Conservation (phyloP, 768 basidiomycete species). For the Lepiota subincarnata region DNA sequence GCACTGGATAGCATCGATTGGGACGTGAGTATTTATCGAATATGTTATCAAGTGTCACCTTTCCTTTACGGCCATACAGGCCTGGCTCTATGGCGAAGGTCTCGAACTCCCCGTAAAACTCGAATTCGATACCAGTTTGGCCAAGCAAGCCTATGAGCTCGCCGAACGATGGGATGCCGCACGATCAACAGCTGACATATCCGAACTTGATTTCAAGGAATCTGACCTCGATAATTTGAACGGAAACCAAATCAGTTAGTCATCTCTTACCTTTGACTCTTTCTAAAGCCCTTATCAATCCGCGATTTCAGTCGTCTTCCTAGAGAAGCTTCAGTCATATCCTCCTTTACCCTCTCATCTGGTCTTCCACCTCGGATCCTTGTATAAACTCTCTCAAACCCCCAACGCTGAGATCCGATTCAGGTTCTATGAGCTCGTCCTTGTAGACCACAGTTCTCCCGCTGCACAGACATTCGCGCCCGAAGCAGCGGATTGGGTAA, state of each 20-base stretch:
- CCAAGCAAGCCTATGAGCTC: constrained; percentile 63
- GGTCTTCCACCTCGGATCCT: constrained; percentile 52
- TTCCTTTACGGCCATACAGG: constrained; percentile 32
- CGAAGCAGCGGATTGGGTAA: constrained; percentile 64
- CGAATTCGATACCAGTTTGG: constrained; percentile 72
- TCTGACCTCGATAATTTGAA: constrained; percentile 62
- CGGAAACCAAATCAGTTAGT: constrained; percentile 72
- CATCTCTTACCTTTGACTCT: neutral
- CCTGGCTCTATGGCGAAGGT: constrained; percentile 84
- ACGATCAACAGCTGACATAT: constrained; percentile 39
- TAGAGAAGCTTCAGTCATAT: constrained; percentile 71
- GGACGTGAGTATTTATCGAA: constrained; percentile 48
- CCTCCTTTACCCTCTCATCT: constrained; percentile 56
- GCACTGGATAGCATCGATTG: constrained; percentile 70
- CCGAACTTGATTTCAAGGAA: constrained; percentile 49
- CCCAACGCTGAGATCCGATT: constrained; percentile 74
- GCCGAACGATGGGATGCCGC: constrained; percentile 73
- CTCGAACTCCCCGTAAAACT: constrained; percentile 66
- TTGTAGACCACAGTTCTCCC: constrained; percentile 44
- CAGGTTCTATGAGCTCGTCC: constrained; percentile 72
- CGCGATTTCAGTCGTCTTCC: constrained; percentile 62
- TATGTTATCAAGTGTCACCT: neutral
- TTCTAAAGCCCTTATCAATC: neutral
- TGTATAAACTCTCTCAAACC: constrained; percentile 48
- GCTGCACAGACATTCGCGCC: constrained; percentile 47